These are phyloP conservation scores for Starmerella bacillaris DNA, from an alignment of 805 yeast species.

Conservation along the genomic window DNA sequence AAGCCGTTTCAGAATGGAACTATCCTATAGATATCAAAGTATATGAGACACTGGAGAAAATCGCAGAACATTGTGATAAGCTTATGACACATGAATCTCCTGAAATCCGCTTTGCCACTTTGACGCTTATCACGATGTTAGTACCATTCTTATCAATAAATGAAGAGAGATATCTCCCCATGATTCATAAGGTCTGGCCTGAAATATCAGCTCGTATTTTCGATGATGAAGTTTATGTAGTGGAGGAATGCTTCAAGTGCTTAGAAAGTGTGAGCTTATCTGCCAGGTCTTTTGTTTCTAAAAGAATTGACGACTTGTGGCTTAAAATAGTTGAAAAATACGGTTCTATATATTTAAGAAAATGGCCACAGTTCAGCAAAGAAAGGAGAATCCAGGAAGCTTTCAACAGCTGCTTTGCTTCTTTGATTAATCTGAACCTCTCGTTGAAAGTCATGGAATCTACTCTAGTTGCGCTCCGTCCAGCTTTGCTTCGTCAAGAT, in stretches of 20 bases:
- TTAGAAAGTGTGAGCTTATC: slow-evolving; percentile 17
- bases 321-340: slow-evolving; percentile 3
- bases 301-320: slow-evolving; percentile 19
- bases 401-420: slow-evolving; percentile 3
- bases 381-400: slow-evolving; percentile 9
- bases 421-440: slow-evolving; percentile 3
- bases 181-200: slow-evolving; percentile 39
- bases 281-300: slow-evolving; percentile 24
- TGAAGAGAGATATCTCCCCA: slow-evolving; percentile 30
- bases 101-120: slow-evolving; percentile 36
- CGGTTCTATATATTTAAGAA: slow-evolving; percentile 1
- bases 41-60: slow-evolving; percentile 41
- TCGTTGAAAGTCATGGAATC: slow-evolving; percentile 8
- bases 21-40: slow-evolving; percentile 47
- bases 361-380: slow-evolving; percentile 14
- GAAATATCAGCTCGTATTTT: slow-evolving; percentile 20
- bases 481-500: slow-evolving; percentile 8
- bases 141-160: slow-evolving; percentile 40
- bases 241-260: slow-evolving; percentile 19
- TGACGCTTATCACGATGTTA: slow-evolving; percentile 30
- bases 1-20: slow-evolving; percentile 33
- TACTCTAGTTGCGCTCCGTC: slow-evolving; percentile 4
- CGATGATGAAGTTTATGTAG: slow-evolving; percentile 22
- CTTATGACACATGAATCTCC: slow-evolving; percentile 49
- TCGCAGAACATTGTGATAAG: slow-evolving; percentile 52